Percentiles rank a stretch among this genome's conserved stretches.
Conservation (phyloP, 2,329 filamentous ascomycete species). For the Apiospora hydei region DNA sequence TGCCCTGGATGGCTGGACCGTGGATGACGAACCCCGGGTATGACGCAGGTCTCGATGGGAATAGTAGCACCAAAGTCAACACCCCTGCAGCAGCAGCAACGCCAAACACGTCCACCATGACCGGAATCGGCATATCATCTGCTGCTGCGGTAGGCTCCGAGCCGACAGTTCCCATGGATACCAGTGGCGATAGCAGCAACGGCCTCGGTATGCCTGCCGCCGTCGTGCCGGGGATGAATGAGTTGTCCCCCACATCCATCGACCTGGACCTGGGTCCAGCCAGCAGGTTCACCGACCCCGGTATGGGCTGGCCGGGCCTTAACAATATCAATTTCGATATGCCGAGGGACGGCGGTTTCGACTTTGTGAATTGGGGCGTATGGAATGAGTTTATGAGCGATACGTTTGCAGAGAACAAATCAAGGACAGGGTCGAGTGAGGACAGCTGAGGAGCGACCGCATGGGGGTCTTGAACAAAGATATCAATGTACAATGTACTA, state of each 20-base stretch:
- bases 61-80: not conserved
- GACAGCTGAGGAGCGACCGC: slow-evolving; percentile 18
- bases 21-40: slow-evolving; percentile 14
- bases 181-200: not conserved
- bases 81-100: not conserved
- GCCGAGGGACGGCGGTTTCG: slow-evolving; percentile 16
- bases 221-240: not conserved
- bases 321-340: slow-evolving; percentile 8
- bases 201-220: slow-evolving; percentile 6
- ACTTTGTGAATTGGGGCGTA: slow-evolving; percentile 42
- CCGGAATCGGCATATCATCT: not conserved
- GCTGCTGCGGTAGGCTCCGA: not conserved
- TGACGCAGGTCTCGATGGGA: not conserved
- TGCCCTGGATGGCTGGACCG: slow-evolving; percentile 23
- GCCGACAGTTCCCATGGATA: not conserved
- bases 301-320: slow-evolving; percentile 4
- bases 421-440: slow-evolving; percentile 37
- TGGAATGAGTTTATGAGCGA: slow-evolving; percentile 56
- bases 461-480: not conserved
- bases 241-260: not conserved
- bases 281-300: slow-evolving; percentile 1
- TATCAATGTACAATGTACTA: not conserved
- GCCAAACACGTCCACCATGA: not conserved
- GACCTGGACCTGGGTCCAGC: not conserved
- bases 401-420: slow-evolving; percentile 43